Evolutionary conservation across 2,329 filamentous ascomycete genomes (phyloP), one percentile per base, ranked within the genome.

Genomic region (Onygenales sp.): DNA sequence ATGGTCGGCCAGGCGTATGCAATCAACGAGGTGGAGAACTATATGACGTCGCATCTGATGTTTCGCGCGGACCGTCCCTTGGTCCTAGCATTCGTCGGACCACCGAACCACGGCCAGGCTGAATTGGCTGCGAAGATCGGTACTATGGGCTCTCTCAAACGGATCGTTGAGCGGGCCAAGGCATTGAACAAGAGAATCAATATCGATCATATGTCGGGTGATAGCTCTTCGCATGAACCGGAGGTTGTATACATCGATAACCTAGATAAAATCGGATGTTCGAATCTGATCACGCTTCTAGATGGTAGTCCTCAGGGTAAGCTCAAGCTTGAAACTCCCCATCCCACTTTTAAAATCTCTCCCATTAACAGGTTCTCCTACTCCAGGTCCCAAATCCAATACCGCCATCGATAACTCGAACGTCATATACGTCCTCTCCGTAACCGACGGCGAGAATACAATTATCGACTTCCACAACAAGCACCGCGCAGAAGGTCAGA

Each of bases 211-310:
- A 42, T 17, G n/a, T 8, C 33, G 9, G 11, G 8, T 49, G 27
- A 51, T 17, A 33, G n/a, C 6, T 9, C 27, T 11, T 49, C 17
- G n/a, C 5, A 17, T 14, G 39, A 40, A 9, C 31, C 52, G 13
- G 27, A 52, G 31, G 42, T 56, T 40, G 27, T 56, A 6, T 56
- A 37, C 34, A 39, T 56, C 44, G 51, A 55, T 39, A 27, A 58
- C 42, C 58, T 52, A 1, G 55, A 54, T 0, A 60, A 54, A 2
- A 57, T 77, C 6, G 65, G 77, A 52, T 75, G 70, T 53, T 69
- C 65, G 1, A 73, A 73, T 48, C 73, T 71, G 0, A 74, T 78
- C 7, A 77, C 75, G 73, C 74, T 79, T 4, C 55, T 79, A 0
- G 74, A 54, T 40, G 51, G 47, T 17, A n/a, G 21, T 13, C 32